phyloP scores from a whole-genome alignment of 2,329 filamentous ascomycete genomes.

The Pezicula rhizophila region DNA sequence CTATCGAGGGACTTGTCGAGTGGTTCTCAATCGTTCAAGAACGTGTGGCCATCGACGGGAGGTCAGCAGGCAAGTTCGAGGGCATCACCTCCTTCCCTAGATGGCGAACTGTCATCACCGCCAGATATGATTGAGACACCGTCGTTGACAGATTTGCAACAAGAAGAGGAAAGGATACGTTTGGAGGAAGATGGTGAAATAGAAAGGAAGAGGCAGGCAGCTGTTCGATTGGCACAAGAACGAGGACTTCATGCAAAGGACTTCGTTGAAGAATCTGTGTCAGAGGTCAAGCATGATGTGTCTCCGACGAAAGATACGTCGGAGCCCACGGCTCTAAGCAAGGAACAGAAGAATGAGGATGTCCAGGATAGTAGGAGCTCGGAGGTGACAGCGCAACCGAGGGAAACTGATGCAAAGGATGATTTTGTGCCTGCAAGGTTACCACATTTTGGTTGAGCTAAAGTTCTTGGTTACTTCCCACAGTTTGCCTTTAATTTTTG shows the following conservation, averaged over 20 bases:
- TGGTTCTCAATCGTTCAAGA: slow-evolving; percentile 26
- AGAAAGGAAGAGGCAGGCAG: slow-evolving; percentile 46
- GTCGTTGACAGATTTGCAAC: slow-evolving; percentile 45
- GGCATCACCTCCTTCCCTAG: slow-evolving; percentile 27
- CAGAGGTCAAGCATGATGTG: slow-evolving; percentile 13
- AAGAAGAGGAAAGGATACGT: slow-evolving; percentile 42
- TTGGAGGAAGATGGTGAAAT: slow-evolving; percentile 47
- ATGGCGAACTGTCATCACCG: slow-evolving; percentile 24
- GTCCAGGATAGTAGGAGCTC: slow-evolving; percentile 12
- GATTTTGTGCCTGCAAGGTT: slow-evolving; percentile 54
- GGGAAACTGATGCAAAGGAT: slow-evolving; percentile 20
- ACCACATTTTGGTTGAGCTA: slow-evolving; percentile 42
- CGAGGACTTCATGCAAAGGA: slow-evolving; percentile 35
- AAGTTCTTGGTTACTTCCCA: background rate
- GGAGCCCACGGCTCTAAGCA: slow-evolving; percentile 15
- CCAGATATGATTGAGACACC: slow-evolving; percentile 34
- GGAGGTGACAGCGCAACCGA: background rate
- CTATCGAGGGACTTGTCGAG: slow-evolving; percentile 53
- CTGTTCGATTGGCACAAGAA: slow-evolving; percentile 43
- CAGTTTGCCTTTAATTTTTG: background rate
- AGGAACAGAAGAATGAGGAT: slow-evolving; percentile 20
- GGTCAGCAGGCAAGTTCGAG: slow-evolving; percentile 16
- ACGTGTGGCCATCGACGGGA: slow-evolving; percentile 8
- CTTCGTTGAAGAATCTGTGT: slow-evolving; percentile 28
- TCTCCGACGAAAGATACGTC: slow-evolving; percentile 20